Percentiles rank a stretch among this genome's conserved stretches.
Evolutionary conservation across 805 yeast genomes (phyloP).

Genomic region (Monosporozyma aquatica): DNA sequence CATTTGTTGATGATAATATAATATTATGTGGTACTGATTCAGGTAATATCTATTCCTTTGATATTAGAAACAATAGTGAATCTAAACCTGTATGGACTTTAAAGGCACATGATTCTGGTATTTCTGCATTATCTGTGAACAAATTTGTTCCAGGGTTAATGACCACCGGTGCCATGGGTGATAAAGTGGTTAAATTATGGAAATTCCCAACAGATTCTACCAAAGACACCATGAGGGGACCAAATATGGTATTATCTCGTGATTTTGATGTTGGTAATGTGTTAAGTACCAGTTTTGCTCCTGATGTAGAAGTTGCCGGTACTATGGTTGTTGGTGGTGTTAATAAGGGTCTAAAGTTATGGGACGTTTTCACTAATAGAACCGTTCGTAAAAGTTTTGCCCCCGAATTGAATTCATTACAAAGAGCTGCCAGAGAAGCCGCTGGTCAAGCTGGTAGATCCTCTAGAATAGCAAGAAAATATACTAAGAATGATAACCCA

Average conservation of each 20-base stretch:
- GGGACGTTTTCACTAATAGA: constrained; percentile 83
- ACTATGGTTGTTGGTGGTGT: constrained; percentile 83
- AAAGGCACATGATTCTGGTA: constrained; percentile 94
- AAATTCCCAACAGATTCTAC: constrained; percentile 43
- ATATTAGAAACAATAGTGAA: constrained; percentile 52
- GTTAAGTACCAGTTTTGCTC: constrained; percentile 70
- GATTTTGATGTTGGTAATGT: constrained; percentile 95
- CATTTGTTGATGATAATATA: constrained; percentile 52
- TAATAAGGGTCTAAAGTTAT: constrained; percentile 71
- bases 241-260: constrained; percentile 82
- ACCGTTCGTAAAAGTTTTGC: constrained; percentile 66
- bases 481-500: constrained; percentile 36
- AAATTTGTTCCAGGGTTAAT: constrained; percentile 59
- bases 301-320: constrained; percentile 81
- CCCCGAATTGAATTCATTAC: constrained; percentile 46
- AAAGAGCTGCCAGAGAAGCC: constrained; percentile 46
- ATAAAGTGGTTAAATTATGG: constrained; percentile 82
- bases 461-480: constrained; percentile 70
- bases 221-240: constrained; percentile 33
- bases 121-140: constrained; percentile 72
- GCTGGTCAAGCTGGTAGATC: constrained; percentile 49
- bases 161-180: constrained; percentile 87
- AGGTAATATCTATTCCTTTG: constrained; percentile 84
- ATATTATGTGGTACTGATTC: constrained; percentile 87
- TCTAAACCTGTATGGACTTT: constrained; percentile 81